These are phyloP conservation scores for Favolaschia claudopus DNA, from an alignment of 768 basidiomycete genomes.

Conservation along the genomic window DNA sequence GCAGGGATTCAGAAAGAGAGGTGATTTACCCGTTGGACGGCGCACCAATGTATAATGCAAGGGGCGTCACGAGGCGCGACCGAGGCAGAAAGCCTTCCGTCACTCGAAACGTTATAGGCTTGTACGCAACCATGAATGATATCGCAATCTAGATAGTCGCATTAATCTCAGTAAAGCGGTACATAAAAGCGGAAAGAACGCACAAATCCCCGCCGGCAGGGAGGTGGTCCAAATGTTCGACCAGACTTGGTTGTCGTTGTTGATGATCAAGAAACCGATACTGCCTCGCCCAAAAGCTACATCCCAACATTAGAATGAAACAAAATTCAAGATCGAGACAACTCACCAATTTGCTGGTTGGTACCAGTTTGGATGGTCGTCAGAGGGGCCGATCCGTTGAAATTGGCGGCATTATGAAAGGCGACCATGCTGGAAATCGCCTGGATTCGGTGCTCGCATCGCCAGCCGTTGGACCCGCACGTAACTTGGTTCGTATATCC, in stretches of 20 bases:
- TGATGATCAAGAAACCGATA: slow-evolving; percentile 49
- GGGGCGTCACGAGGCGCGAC: no score
- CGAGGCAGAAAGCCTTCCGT: no score
- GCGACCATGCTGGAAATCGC: slow-evolving; percentile 48
- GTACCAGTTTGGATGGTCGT: slow-evolving; percentile 37
- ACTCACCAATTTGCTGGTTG: slow-evolving; percentile 21
- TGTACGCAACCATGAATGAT: no score
- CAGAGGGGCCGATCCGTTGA: slow-evolving; percentile 42
- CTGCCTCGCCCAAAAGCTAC: slow-evolving; percentile 41
- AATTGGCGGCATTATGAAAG: slow-evolving; percentile 43
- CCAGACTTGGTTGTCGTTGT: slow-evolving; percentile 51
- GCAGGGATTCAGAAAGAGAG: no score
- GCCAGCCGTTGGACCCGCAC: slow-evolving; percentile 25
- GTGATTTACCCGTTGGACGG: no score
- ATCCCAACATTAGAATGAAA: background rate
- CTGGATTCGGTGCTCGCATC: slow-evolving; percentile 38
- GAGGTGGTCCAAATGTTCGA: slow-evolving; percentile 45
- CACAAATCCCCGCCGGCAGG: slow-evolving; percentile 19
- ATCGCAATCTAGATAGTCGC: slow-evolving; percentile 15
- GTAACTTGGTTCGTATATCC: slow-evolving; percentile 34
- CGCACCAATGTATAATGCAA: no score
- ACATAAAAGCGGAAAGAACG: slow-evolving; percentile 11
- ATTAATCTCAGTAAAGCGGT: slow-evolving; percentile 2
- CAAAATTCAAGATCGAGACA: background rate
- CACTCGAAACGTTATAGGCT: no score